phyloP scores from a whole-genome alignment of 306 rosid genomes.

The Inga oerstediana region DNA sequence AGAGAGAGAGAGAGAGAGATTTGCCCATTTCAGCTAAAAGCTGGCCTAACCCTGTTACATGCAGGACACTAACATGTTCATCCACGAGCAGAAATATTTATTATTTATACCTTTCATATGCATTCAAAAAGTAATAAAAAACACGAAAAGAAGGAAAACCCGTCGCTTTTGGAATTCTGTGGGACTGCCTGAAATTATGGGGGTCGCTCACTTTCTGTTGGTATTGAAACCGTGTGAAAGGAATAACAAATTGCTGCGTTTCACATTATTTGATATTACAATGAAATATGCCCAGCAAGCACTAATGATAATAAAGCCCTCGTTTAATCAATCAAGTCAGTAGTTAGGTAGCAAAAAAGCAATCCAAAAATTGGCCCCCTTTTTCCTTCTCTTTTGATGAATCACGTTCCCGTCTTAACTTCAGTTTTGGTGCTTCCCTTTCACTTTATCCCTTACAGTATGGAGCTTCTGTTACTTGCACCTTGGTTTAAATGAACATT shows the following conservation, averaged over 20 bases:
- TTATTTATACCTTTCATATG: not conserved
- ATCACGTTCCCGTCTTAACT: constrained; percentile 26
- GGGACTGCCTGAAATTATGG: constrained; percentile 26
- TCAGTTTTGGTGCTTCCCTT: constrained; percentile 36
- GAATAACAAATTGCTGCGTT: not conserved
- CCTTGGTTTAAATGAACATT: not conserved
- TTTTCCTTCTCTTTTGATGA: constrained; percentile 32
- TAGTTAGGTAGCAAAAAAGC: constrained; percentile 39
- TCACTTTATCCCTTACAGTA: constrained; percentile 17
- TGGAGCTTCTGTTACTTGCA: not conserved
- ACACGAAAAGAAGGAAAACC: not conserved
- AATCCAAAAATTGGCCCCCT: constrained; percentile 18
- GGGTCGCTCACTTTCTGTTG: constrained; percentile 1
- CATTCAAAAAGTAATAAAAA: not conserved
- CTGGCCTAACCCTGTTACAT: not conserved
- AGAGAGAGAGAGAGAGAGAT: not conserved
- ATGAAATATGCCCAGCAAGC: constrained; percentile 1
- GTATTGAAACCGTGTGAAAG: constrained; percentile 12
- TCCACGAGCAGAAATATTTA: constrained; percentile 1
- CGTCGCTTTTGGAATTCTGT: not conserved
- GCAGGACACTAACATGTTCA: constrained; percentile 20
- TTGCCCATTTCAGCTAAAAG: constrained; percentile 6
- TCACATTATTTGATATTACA: not conserved
- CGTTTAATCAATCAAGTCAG: constrained; percentile 23
- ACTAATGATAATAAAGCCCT: not conserved